Evolutionary conservation across 345 rosid species (phyloP), one percentile per base, ranked within the genome.

Genomic region (Camelina neglecta): DNA sequence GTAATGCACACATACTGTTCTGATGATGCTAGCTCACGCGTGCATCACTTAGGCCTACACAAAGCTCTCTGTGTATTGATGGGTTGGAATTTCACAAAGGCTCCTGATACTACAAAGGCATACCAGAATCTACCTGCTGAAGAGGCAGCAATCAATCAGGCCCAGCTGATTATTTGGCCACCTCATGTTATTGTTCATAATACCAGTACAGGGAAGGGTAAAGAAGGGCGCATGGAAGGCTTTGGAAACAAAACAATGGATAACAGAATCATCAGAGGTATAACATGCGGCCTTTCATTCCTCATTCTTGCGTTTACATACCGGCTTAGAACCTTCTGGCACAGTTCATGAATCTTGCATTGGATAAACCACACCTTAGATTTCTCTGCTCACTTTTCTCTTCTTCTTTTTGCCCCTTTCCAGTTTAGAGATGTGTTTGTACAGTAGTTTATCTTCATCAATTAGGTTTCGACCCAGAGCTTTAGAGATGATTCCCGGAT

Each of bases 201-300:
- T 79, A 96, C 99, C 35, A 71, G 86, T 74, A 93, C 96, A 41
- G 99, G 98, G 71, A 96, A 88, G 83, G 87, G 94, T 80, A 93
- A 89, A 82, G 99, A 96, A 63, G 93, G 96, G 47, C 96, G 95
- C 74, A 78, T 90, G 86, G 99, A 96, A 82, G 99, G 99, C 84
- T 83, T 84, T 90, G 98, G 97, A 85, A 93, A 86, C 92, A 93
- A 88, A 88, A 86, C 84, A 50, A 91, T 96, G 98, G 99, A 93
- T 87, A 86, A 57, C 89, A 84, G 76, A 83, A 77, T 93, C 56
- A 77, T 93, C 56, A 88, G 92, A 96, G 99, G 99, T 96, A 96
- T 83, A 78, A 16, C 56, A 69, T 73, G 82, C 5, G 50, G 66
- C 72, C 70, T 79, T 56, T 79, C 57, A 54, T 79, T 77, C 70